Percentiles rank a stretch among this genome's conserved stretches.
Conservation (phyloP, 345 rosid species). For the Stellera chamaejasme region DNA sequence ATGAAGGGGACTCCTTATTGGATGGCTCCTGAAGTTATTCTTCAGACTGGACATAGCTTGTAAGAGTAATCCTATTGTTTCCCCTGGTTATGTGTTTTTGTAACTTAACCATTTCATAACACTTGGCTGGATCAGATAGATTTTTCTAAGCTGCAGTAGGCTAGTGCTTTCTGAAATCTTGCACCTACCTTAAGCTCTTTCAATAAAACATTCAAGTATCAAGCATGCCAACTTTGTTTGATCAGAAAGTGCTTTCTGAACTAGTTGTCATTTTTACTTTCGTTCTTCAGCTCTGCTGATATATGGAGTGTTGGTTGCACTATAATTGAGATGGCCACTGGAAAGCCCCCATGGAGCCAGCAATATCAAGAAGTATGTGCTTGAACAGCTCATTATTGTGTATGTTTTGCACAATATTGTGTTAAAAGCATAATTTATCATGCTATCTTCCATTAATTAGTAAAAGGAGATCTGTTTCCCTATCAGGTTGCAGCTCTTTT, state of each 20-base stretch:
- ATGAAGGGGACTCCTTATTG: constrained; percentile 93
- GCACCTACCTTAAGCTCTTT: too few relatives aligned
- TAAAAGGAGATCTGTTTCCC: constrained; percentile 13
- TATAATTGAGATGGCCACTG: constrained; percentile 96
- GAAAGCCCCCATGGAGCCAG: constrained; percentile 98
- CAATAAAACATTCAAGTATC: not conserved
- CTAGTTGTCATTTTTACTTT: constrained; percentile 9
- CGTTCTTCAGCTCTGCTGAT: constrained; percentile 70
- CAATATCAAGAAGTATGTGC: constrained; percentile 77
- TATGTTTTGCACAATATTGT: constrained; percentile 3
- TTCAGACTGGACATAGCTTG: constrained; percentile 93
- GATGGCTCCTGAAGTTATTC: constrained; percentile 99
- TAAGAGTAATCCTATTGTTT: constrained; percentile 22
- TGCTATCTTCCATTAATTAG: constrained; percentile 11
- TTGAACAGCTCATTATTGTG: constrained; percentile 12
- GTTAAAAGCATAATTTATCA: not conserved
- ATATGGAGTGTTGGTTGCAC: constrained; percentile 98
- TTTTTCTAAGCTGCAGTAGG: not conserved
- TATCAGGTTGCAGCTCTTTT: constrained; percentile 91
- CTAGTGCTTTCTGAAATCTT: too few relatives aligned
- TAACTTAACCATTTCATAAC: not conserved
- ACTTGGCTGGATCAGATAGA: not conserved
- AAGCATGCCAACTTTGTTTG: not conserved
- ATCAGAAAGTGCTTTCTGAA: not conserved
- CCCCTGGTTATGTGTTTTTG: not conserved